These are phyloP conservation scores for Evernia prunastri DNA, from an alignment of 495 filamentous ascomycete species.

Conservation along the genomic window DNA sequence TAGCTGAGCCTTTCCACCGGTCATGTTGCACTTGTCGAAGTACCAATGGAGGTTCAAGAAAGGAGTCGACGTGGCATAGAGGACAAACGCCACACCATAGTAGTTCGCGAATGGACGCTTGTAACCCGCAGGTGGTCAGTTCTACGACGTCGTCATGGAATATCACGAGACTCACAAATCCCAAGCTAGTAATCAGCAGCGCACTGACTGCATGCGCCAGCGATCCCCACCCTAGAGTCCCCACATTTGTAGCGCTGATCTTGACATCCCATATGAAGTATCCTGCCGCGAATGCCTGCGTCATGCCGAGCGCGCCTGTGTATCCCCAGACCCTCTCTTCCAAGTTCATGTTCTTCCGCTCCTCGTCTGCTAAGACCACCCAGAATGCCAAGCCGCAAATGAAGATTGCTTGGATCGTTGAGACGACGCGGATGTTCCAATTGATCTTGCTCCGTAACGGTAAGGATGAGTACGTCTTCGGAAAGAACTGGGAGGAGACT, in stretches of 20 bases:
- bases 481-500: slow-evolving; percentile 60
- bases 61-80: slow-evolving; percentile 89
- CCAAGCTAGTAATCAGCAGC: slow-evolving; percentile 74
- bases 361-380: slow-evolving; percentile 70
- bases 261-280: slow-evolving; percentile 92
- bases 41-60: slow-evolving; percentile 98
- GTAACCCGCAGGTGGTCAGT: slow-evolving; percentile 8
- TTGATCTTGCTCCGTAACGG: slow-evolving; percentile 64
- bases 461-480: slow-evolving; percentile 60
- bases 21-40: slow-evolving; percentile 91
- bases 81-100: slow-evolving; percentile 85
- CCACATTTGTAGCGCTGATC: slow-evolving; percentile 60
- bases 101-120: slow-evolving; percentile 89
- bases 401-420: slow-evolving; percentile 69
- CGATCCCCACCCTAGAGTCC: slow-evolving; percentile 79
- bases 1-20: slow-evolving; percentile 69
- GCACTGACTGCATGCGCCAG: slow-evolving; percentile 82
- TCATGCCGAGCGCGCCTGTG: slow-evolving; percentile 68
- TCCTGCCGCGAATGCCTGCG: slow-evolving; percentile 76
- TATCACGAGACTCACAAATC: slow-evolving; percentile 63
- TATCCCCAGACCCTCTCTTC: slow-evolving; percentile 80
- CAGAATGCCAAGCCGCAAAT: slow-evolving; percentile 75
- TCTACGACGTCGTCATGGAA: background rate
- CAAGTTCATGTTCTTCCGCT: slow-evolving; percentile 63
- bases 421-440: slow-evolving; percentile 95